Evolutionary conservation across 2,329 filamentous ascomycete species (phyloP), one percentile per base, ranked within the genome.

Genomic region (Sarocladium kiliense): DNA sequence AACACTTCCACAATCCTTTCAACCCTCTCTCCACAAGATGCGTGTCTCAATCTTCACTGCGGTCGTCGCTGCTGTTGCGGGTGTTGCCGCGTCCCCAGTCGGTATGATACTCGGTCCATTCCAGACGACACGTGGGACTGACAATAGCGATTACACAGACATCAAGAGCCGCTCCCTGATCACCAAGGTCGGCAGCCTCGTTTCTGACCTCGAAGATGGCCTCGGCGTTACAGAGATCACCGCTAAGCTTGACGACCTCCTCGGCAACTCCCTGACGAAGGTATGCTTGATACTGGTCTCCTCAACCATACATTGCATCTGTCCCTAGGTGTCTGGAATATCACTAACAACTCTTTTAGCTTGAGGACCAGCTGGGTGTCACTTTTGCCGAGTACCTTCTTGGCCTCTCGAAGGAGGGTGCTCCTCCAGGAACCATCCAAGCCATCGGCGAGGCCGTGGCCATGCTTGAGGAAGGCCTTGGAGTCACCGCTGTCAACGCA

Each of bases 381-480:
- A 58, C 59, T 45, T 58, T 65, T 18, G 60, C 61, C 30, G 32
- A 57, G 53, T 63, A 61, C 59, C 60, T 62, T 37, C 55, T 64
- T 47, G 55, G 54, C 25, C 56, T 61, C 23, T 49, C 59, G n/a
- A 50, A 61, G 34, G 42, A 54, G 39, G 59, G 59, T 30, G 50
- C 57, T 25, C 47, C 57, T 25, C 50, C 55, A 34, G 57, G 54
- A 41, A 27, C 57, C 32, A 56, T 63, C 37, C 55, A 60, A 42
- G 58, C 61, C 56, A 57, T 63, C 44, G 62, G 61, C 36, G 59
- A 64, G 58, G 62, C 59, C 36, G 45, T 64, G 21, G 59, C 58
- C 45, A 59, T 63, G 57, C 53, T 60, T 12, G 45, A 58, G 45
- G 59, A 63, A 34, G 61, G 61, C 23, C 54, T 61, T 30, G 57